Base-by-base conservation (phyloP, 495 filamentous ascomycete genomes). In the Monascus purpureus region DNA sequence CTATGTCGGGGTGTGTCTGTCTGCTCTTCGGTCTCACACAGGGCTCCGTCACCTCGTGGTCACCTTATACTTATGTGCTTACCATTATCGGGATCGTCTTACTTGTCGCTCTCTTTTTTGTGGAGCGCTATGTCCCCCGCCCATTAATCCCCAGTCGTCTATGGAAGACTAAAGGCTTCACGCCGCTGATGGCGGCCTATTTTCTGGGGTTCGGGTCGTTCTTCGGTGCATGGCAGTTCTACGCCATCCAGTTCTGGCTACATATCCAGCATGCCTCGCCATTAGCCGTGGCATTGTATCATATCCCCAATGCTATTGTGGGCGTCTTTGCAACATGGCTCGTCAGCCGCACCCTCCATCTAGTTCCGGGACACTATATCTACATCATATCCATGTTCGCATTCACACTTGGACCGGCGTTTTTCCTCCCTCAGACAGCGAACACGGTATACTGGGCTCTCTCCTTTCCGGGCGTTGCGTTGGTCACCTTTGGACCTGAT, bases 181-280 rank as follows among this genome's bases (percentile, higher is more conserved):
- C 60, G 2, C 57, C 65, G 0, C 40, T 69, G 4, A 56, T 69
- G 41, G 32, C 61, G 1, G 53, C 65, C 6, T 69, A 67, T 39
- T 63, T 63, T 40, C 39, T 69, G 0, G 63, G 61, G 0, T 69
- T 59, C 18, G 65, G 65, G 1, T 52, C 49, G 17, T 66, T 47
- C 42, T 53, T 52, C 14, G 62, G 64, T 6, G 54, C 50, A 4
- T 69, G 61, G 61, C 65, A 69, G 28, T 67, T 67, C 42, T 69
- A 65, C 35, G 60, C 56, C 6, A 47, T 67, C n/a, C 63, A 67
- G 29, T 69, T 65, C 43, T 65, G 58, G 60, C 49, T 65, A 14
- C 51, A 57, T 9, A 54, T 63, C 25, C 63, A 66, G 26, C 39
- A 54, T 8, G 50, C 47, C 6, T 45, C 33, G 2, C 52, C 63